Evolutionary conservation across 352 stramenopile genomes (phyloP).

Genomic region (Blastocystis hominis): DNA sequence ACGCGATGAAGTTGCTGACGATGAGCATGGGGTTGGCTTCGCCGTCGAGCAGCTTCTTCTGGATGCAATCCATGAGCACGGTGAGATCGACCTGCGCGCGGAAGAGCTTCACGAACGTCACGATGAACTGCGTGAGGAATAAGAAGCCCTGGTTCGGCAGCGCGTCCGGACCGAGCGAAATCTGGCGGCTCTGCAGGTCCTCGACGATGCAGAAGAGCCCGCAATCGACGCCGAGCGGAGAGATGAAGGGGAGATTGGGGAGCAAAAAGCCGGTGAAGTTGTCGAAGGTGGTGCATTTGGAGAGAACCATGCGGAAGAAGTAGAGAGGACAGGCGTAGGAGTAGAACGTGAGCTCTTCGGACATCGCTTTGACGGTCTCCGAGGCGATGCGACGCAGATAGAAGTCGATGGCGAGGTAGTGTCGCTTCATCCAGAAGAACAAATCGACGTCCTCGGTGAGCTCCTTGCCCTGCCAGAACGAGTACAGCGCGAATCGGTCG

Average conservation of each 20-base stretch:
- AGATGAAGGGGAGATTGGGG: background rate
- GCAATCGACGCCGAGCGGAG: background rate
- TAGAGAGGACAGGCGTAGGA: background rate
- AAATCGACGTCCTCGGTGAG: background rate
- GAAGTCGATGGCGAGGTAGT: slow-evolving; percentile 34
- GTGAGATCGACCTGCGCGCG: background rate
- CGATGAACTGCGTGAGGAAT: background rate
- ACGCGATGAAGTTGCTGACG: background rate
- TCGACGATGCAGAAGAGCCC: slow-evolving; percentile 22
- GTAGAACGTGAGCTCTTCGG: slow-evolving; percentile 9
- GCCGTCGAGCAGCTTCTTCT: background rate
- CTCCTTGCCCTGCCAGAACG: background rate
- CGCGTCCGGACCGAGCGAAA: background rate
- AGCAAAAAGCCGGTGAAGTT: slow-evolving; percentile 19
- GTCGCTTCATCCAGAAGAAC: slow-evolving; percentile 21
- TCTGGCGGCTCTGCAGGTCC: background rate
- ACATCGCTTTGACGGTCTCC: slow-evolving; percentile 21
- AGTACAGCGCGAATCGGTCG: slow-evolving; percentile 2
- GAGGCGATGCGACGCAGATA: background rate
- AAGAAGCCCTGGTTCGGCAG: background rate
- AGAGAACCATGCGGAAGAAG: slow-evolving; percentile 25
- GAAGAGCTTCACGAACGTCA: background rate
- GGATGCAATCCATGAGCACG: background rate
- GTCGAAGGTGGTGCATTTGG: slow-evolving; percentile 41
- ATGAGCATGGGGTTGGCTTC: background rate